Percentiles rank a stretch among this genome's conserved stretches.
Conservation (phyloP, 352 stramenopile species). For the Pythium apleroticum region DNA sequence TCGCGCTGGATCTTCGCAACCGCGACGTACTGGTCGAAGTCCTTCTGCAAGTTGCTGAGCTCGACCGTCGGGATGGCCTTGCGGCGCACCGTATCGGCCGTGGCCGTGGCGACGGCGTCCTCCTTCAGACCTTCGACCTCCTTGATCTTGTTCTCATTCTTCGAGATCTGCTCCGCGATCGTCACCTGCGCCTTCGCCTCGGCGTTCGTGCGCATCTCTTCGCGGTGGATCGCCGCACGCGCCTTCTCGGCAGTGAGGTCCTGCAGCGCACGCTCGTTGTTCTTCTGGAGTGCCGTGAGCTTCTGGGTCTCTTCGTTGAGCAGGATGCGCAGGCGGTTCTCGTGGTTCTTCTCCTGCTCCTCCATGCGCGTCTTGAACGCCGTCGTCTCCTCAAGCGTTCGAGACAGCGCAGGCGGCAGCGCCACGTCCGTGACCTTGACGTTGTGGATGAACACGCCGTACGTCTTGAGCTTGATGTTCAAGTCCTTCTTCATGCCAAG, state of each 20-base stretch:
- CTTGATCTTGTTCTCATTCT: constrained; percentile 67
- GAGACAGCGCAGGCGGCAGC: constrained; percentile 57
- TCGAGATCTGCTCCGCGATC: constrained; percentile 59
- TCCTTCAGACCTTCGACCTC: constrained; percentile 67
- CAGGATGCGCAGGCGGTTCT: constrained; percentile 82
- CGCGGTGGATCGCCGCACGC: constrained; percentile 67
- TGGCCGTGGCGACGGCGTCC: constrained; percentile 56
- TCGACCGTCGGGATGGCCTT: constrained; percentile 62
- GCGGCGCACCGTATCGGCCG: constrained; percentile 52
- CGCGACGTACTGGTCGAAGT: constrained; percentile 69
- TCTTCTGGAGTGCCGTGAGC: constrained; percentile 75
- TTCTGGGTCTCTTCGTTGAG: constrained; percentile 85
- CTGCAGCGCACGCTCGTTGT: constrained; percentile 76
- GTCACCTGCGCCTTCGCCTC: constrained; percentile 75
- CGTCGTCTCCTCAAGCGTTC: constrained; percentile 76
- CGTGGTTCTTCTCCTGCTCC: constrained; percentile 89
- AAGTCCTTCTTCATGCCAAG: constrained; percentile 85
- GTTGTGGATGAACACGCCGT: constrained; percentile 85
- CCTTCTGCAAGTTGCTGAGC: constrained; percentile 51
- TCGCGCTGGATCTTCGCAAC: constrained; percentile 65
- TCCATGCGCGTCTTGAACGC: constrained; percentile 88
- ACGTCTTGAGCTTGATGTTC: constrained; percentile 64
- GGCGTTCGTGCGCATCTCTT: constrained; percentile 74
- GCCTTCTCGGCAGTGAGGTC: constrained; percentile 69
- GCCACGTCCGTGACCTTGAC: constrained; percentile 88